Conservation (phyloP, 1,284 basidiomycete species). For the Gomphus bonarii region DNA sequence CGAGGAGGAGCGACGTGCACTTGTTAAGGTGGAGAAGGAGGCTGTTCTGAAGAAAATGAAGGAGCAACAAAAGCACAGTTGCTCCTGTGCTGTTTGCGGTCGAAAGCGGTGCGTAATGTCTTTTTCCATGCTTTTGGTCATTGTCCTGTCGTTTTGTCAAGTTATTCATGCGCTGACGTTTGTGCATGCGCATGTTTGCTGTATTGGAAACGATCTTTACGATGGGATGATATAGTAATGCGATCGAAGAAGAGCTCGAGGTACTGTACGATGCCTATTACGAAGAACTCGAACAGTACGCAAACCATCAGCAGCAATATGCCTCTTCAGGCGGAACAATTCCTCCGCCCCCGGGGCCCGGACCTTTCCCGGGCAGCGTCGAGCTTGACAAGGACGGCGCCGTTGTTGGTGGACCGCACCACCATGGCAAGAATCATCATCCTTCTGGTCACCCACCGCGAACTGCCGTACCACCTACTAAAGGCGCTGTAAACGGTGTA, state of each 20-base stretch:
- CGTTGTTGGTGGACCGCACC: constrained; percentile 54
- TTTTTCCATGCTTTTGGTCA: constrained; percentile 21
- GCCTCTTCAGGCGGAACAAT: constrained; percentile 77
- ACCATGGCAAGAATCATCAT: constrained; percentile 21
- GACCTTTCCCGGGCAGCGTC: constrained; percentile 96
- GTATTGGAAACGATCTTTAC: constrained; percentile 15
- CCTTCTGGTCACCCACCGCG: constrained; percentile 22
- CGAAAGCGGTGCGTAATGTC: constrained; percentile 73
- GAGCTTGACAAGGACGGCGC: constrained; percentile 88
- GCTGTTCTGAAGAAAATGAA: constrained; percentile 97
- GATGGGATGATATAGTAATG: constrained; percentile 47
- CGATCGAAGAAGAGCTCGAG: constrained; percentile 98
- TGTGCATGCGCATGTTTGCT: constrained; percentile 14
- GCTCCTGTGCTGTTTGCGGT: constrained; percentile 93
- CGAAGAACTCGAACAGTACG: constrained; percentile 98
- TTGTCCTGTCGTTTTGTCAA: neutral
- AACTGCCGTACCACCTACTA: constrained; percentile 28
- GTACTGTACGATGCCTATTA: constrained; percentile 99
- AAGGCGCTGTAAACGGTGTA: constrained; percentile 25
- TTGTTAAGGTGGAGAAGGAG: constrained; percentile 96
- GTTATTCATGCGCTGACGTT: constrained; percentile 25
- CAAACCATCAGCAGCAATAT: constrained; percentile 92
- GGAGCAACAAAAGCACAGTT: constrained; percentile 95
- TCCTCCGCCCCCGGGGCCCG: constrained; percentile 88
- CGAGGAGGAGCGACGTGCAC: constrained; percentile 80